Conservation (phyloP, 352 stramenopile genomes). For the Pythium aristosporum region DNA sequence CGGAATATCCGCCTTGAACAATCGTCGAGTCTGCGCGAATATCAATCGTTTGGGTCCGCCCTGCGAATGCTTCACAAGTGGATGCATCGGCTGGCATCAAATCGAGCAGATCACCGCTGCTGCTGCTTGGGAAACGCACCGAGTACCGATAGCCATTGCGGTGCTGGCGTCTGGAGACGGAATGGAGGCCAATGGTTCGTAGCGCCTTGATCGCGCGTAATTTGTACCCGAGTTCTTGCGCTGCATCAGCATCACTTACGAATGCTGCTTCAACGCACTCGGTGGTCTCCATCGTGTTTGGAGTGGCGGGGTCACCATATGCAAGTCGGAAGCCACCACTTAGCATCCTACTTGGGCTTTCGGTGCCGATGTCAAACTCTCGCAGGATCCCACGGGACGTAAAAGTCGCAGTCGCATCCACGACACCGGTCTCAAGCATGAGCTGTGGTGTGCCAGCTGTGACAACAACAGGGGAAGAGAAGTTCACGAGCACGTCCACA, state of each 20-base stretch:
- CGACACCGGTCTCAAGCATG: constrained; percentile 37
- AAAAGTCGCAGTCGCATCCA: constrained; percentile 37
- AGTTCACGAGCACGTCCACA: constrained; percentile 48
- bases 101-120: constrained; percentile 50
- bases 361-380: constrained; percentile 64
- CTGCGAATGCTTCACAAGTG: constrained; percentile 35
- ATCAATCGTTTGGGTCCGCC: constrained; percentile 66
- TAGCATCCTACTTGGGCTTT: constrained; percentile 44
- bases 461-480: constrained; percentile 49
- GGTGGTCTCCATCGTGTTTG: constrained; percentile 35
- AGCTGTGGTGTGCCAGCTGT: constrained; percentile 30
- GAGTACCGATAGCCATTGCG: constrained; percentile 56
- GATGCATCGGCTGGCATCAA: constrained; percentile 41
- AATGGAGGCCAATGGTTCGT: constrained; percentile 54
- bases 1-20: constrained; percentile 40
- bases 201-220: constrained; percentile 42
- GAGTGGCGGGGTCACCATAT: constrained; percentile 54
- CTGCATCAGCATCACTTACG: constrained; percentile 36
- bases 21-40: constrained; percentile 42
- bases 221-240: constrained; percentile 43
- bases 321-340: constrained; percentile 45
- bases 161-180: constrained; percentile 22
- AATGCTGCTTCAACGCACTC: constrained; percentile 53
- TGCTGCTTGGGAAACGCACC: constrained; percentile 42
- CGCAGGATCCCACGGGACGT: constrained; percentile 41